Conservation (phyloP, 2,329 filamentous ascomycete species). For the Penicillium capsulatum region DNA sequence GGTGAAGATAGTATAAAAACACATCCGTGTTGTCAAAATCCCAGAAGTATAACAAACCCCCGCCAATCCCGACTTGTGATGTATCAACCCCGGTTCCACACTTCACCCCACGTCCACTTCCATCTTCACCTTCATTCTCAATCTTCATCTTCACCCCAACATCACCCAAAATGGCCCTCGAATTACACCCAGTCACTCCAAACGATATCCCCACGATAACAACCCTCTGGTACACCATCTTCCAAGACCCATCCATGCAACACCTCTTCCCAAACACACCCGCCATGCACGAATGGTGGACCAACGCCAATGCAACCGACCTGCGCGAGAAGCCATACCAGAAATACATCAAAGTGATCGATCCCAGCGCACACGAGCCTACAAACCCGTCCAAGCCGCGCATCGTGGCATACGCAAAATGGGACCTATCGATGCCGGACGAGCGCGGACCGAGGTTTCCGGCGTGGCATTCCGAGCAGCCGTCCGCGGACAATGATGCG, state of each 20-base stretch:
- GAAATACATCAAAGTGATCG: constrained; percentile 28
- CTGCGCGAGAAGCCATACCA: constrained; percentile 23
- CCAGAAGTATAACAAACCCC: too few relatives aligned
- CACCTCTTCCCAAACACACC: constrained; percentile 28
- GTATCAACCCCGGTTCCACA: too few relatives aligned
- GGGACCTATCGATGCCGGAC: constrained; percentile 24
- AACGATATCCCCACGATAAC: constrained; percentile 24
- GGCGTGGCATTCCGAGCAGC: constrained; percentile 25
- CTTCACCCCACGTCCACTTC: too few relatives aligned
- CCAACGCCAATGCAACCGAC: constrained; percentile 19
- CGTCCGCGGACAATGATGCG: constrained; percentile 12
- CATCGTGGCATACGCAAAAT: constrained; percentile 29
- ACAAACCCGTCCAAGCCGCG: constrained; percentile 9
- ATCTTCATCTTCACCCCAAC: neutral
- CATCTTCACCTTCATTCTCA: too few relatives aligned
- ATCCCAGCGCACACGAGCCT: constrained; percentile 12
- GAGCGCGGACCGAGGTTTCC: constrained; percentile 27
- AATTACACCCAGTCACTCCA: constrained; percentile 15
- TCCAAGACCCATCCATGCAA: constrained; percentile 19
- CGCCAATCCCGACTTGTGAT: too few relatives aligned
- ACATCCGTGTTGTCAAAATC: too few relatives aligned
- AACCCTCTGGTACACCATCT: constrained; percentile 25
- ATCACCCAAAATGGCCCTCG: neutral
- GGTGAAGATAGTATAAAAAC: too few relatives aligned
- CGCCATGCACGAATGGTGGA: constrained; percentile 25